Conservation (phyloP, 1,284 basidiomycete genomes). For the Rhodotorula sp. region DNA sequence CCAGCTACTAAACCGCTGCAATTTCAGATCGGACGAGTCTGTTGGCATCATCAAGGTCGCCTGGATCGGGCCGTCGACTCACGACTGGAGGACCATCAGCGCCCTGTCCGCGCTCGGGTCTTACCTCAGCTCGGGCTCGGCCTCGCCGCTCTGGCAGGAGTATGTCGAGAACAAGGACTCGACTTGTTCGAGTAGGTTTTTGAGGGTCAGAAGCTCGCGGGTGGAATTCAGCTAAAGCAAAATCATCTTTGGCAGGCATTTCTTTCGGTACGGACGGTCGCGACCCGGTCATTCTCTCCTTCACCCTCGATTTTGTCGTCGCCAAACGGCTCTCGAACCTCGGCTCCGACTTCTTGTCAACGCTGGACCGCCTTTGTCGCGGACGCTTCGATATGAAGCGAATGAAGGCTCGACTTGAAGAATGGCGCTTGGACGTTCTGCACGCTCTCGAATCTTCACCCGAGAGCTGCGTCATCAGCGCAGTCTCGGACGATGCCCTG, state of each 20-base stretch:
- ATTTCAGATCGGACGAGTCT: slow-evolving; percentile 84
- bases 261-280: slow-evolving; percentile 74
- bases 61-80: slow-evolving; percentile 68
- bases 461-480: slow-evolving; percentile 46
- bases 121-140: slow-evolving; percentile 85
- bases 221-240: no score
- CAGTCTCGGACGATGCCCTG: slow-evolving; percentile 66
- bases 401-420: slow-evolving; percentile 80
- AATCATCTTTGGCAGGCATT: slow-evolving; percentile 65
- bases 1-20: slow-evolving; percentile 52
- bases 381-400: slow-evolving; percentile 85
- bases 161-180: slow-evolving; percentile 90
- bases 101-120: slow-evolving; percentile 85
- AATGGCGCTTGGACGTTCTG: slow-evolving; percentile 64
- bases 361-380: background rate
- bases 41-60: slow-evolving; percentile 77
- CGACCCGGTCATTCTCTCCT: slow-evolving; percentile 56
- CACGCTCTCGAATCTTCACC: slow-evolving; percentile 50
- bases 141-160: slow-evolving; percentile 85
- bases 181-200: slow-evolving; percentile 60
- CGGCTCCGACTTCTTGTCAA: background rate
- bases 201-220: no score
- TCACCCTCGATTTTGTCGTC: background rate
- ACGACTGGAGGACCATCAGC: slow-evolving; percentile 73
- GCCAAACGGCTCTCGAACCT: background rate